These are phyloP conservation scores for Colletotrichum sansevieriae DNA, from an alignment of 2,329 filamentous ascomycete genomes.

Conservation along the genomic window DNA sequence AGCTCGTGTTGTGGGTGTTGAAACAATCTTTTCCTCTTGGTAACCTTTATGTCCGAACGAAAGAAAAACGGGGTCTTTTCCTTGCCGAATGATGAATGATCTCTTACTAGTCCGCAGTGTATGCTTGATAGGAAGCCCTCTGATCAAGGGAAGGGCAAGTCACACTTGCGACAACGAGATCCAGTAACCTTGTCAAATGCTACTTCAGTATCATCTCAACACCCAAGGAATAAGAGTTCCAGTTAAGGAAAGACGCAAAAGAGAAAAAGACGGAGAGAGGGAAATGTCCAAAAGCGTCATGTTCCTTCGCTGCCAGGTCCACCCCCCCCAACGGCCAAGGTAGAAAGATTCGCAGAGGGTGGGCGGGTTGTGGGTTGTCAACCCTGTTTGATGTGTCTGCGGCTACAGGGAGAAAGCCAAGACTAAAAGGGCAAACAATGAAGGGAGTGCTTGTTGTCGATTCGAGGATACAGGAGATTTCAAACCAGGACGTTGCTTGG, in stretches of 20 bases:
- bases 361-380: conserved; percentile 26
- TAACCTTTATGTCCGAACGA: too few species aligned
- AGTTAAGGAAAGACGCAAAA: background rate
- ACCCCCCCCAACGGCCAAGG: conserved; percentile 11
- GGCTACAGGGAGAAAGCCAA: conserved; percentile 11
- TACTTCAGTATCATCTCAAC: background rate
- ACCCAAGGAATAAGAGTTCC: background rate
- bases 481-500: background rate
- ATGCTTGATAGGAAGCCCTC: too few species aligned
- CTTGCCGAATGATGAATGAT: too few species aligned
- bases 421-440: background rate
- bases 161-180: conserved; percentile 9
- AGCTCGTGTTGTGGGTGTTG: conserved; percentile 36
- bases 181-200: too few species aligned
- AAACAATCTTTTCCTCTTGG: conserved; percentile 20
- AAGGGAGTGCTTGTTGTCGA: conserved; percentile 10
- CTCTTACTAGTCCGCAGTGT: too few species aligned
- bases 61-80: too few species aligned
- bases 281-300: conserved; percentile 39
- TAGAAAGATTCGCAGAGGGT: conserved; percentile 15
- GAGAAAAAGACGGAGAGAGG: background rate
- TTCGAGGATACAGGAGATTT: background rate
- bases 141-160: background rate
- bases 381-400: conserved; percentile 18
- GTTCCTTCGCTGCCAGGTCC: conserved; percentile 37